Conservation (phyloP, 495 filamentous ascomycete genomes). For the Neurospora sp. region DNA sequence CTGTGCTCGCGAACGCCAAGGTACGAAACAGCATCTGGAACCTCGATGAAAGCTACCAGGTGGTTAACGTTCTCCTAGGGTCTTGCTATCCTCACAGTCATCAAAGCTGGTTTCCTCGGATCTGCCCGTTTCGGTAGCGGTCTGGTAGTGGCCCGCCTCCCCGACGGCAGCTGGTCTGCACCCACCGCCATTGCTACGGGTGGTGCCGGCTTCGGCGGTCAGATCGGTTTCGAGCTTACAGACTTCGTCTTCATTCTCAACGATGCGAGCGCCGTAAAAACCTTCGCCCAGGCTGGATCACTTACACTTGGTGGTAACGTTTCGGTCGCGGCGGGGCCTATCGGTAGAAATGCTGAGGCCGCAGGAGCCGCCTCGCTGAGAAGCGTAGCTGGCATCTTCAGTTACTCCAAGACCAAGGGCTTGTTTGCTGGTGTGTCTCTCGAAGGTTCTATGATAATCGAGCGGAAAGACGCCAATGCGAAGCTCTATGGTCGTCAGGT, state of each 20-base stretch:
- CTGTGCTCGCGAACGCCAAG: conserved; percentile 84
- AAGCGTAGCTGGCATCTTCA: conserved; percentile 86
- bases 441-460: conserved; percentile 82
- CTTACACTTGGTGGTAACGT: conserved; percentile 94
- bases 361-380: conserved; percentile 86
- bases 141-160: conserved; percentile 84
- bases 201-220: conserved; percentile 89
- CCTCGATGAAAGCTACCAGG: neutral
- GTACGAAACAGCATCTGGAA: conserved; percentile 33
- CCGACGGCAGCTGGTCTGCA: conserved; percentile 87
- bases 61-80: conserved; percentile 43
- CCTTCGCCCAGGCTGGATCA: conserved; percentile 85
- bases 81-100: conserved; percentile 85
- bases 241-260: conserved; percentile 99
- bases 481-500: conserved; percentile 80
- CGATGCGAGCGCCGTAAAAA: conserved; percentile 80
- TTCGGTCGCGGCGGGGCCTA: conserved; percentile 84
- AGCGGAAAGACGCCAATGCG: conserved; percentile 91
- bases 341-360: conserved; percentile 92
- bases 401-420: conserved; percentile 95
- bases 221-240: conserved; percentile 95
- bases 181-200: conserved; percentile 85
- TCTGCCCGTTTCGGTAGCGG: conserved; percentile 89
- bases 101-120: conserved; percentile 93
- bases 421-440: conserved; percentile 91